Evolutionary conservation across 1,284 basidiomycete genomes (phyloP), one percentile per base, ranked within the genome.

Genomic region (Fomitopsis schrenkii): DNA sequence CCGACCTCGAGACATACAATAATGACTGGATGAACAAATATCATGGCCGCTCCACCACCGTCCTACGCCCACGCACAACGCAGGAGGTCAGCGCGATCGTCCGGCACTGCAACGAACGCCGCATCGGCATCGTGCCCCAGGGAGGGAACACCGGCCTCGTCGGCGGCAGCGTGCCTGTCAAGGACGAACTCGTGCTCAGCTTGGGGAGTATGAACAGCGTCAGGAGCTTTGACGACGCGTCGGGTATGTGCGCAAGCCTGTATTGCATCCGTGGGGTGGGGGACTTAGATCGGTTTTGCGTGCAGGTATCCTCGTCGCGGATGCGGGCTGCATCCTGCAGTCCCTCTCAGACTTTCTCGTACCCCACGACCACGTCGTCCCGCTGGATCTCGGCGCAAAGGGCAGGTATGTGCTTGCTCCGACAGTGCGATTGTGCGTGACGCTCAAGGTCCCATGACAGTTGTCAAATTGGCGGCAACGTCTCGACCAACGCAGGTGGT

Each of bases 21-120:
- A 82, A 86, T 68, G 97, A 99, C 75, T 99, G 97, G 97, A 95
- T 98, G 92, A 90, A 92, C 72, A 98, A 98, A 76, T 98, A 97
- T 74, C 84, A 85, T 62, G 97, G 97, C 22, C 78, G 83, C 44
- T 87, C 93, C 22, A 86, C 87, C 35, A 91, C 95, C 28, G 92
- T 99, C 15, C 80, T 98, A 63, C 94, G 92, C 74, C 97, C 97
- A 14, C 93, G 90, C 71, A 88, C 90, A 1, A 93, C 94, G 0
- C 77, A 92, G 66, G 89, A 99, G 77, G 94, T 98, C 70, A 91
- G 91, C 70, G 80, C 90, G 65, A 91, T 99, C 56, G 80, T 97
- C 70, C 89, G 88, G 73, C 93, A 88, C 79, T 97, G 95, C 76
- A 86, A 90, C 68, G 80, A 89, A 62, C 82, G 86, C 58, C 82